Evolutionary conservation across 164 flowering plant genomes (phyloP), one percentile per base, ranked within the genome.

Genomic region (Macadamia integrifolia): DNA sequence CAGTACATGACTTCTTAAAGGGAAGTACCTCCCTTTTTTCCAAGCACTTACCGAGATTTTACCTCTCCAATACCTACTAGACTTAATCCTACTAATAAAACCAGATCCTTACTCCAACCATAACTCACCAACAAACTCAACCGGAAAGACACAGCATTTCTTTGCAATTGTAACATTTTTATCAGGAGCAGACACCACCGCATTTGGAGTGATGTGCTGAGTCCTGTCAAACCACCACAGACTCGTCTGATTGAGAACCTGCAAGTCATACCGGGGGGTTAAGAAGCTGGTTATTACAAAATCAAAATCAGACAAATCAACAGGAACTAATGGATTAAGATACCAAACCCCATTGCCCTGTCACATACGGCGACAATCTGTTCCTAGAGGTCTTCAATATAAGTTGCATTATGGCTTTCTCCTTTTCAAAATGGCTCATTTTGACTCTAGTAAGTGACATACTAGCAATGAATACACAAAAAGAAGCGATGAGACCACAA

Each of bases 241-340:
- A 72, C 99, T 95, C 3, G 96, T 92, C 81, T 92, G 89, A 68
- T 92, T 95, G 48, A 92, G 88, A 66, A 94, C 96, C 98, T 94
- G 82, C 70, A 81, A 70, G 32, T 44, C 17, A 29, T 0, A 62
- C 5, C 40, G 5, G 40, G 5, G 5, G 3, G 50, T 8, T 46
- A 46, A 46, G 50, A 46, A 46, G 1, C 9, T 46, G 50, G 13
- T 3, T 46, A 46, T 46, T 11, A 46, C 11, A 71, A 17, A 18
- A 8, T 11, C 14, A 48, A 64, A 46, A 66, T n/a, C 60, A 66
- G 17, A 55, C 31, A 28, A 10, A 48, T 6, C 60, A 66, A 52
- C 50, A 52, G 60, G 29, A 66, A 11, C 50, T 46, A 11, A 46
- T 46, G 12, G 50, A 3, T 35, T 35, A 35, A 35, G 40, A 35